Conservation (phyloP, 495 filamentous ascomycete species). For the Neurospora terricola region DNA sequence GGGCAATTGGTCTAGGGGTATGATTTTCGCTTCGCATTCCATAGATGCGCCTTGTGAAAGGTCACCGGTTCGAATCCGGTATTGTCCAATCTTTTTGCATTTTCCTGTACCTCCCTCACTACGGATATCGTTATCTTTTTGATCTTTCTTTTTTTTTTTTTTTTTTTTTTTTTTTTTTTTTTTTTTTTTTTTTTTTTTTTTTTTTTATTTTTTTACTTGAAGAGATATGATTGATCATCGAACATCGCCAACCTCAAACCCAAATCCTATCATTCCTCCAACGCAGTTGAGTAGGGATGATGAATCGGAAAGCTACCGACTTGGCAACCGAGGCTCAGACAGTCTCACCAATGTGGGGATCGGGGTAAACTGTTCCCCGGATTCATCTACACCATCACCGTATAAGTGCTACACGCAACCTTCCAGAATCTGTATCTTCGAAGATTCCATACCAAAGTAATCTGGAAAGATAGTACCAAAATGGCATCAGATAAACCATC, state of each 20-base stretch:
- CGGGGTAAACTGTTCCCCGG: not conserved
- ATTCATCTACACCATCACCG: not conserved
- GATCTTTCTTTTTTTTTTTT: too few relatives aligned
- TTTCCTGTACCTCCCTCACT: not conserved
- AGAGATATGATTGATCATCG: not conserved
- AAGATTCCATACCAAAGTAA: not conserved
- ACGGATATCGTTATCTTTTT: not conserved
- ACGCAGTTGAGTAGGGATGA: not conserved
- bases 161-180: too few relatives aligned
- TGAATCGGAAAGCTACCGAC: not conserved
- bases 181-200: too few relatives aligned
- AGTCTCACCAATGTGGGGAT: not conserved
- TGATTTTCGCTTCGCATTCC: slow-evolving; percentile 35
- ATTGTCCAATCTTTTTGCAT: slow-evolving; percentile 5
- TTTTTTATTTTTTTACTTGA: not conserved
- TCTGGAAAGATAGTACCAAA: not conserved
- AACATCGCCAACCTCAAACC: not conserved
- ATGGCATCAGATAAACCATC: not conserved
- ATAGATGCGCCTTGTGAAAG: slow-evolving; percentile 5
- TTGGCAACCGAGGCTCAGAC: not conserved
- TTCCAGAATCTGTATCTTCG: not conserved
- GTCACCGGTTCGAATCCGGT: slow-evolving; percentile 11
- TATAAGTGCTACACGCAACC: not conserved
- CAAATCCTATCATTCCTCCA: not conserved
- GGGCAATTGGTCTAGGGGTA: slow-evolving; percentile 35